Base-by-base conservation (phyloP, 768 basidiomycete genomes). In the Mrakia frigida region DNA sequence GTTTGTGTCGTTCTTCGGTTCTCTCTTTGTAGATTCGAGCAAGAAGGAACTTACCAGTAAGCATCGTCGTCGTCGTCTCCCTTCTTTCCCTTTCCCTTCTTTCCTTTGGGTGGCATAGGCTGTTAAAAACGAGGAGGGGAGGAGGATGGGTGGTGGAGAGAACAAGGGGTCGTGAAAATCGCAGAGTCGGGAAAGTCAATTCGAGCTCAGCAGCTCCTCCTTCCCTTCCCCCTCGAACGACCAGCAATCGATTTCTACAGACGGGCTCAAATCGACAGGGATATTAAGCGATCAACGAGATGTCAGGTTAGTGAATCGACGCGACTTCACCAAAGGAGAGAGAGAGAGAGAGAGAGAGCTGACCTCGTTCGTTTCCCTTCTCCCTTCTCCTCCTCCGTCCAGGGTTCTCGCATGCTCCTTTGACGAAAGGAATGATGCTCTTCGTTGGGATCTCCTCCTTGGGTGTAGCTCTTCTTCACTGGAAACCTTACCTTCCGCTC, bases 81-180 rank as follows among this genome's bases (percentile, higher is more conserved):
- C 85, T 94, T 94, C 41, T 87, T 89, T 81, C 94, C 95, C 86
- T 95, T 96, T 79, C 90, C 93, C 60, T 79, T 83, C 82, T 93
- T 93, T 82, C 86, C 87, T 82, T 90, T 90, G 39, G 89, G 89
- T 43, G 89, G 85, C 88, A 89, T 88, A 18, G 61, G 31, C 11
- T 10, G 25, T n/a, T n/a, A n/a, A n/a, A n/a, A n/a, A 25, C 0
- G 35, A 63, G n/a, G 11, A n/a, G n/a, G 63, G 9, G 63, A 6
- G 35, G 63, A 18, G 28, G 63, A 6, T 43, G 65, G 65, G 65
- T 68, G 65, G 65, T 68, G 65, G 65, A 39, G 65, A 43, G 65
- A 23, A 28, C 23, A 28, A 56, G 56, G 56, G n/a, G 25, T 28
- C n/a, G n/a, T 56, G n/a, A 25, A 25, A n/a, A n/a, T 28, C 16